These are phyloP conservation scores for Boletus reticulatus DNA, from an alignment of 768 basidiomycete genomes.

Conservation along the genomic window DNA sequence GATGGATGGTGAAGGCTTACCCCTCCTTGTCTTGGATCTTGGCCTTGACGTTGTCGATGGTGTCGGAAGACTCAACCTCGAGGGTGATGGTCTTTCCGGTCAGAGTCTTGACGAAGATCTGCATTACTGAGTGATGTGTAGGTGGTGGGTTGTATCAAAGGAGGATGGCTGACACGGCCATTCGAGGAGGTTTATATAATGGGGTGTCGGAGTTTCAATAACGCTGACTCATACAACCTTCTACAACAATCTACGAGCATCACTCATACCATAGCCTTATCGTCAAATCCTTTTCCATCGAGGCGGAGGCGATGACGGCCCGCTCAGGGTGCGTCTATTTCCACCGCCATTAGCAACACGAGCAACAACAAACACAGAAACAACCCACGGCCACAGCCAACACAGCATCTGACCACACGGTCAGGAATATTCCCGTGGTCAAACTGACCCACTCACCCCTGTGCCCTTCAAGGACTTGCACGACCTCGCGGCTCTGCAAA, in stretches of 20 bases:
- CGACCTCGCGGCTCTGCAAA: constrained; percentile 72
- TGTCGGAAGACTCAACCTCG: constrained; percentile 28
- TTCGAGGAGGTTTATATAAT: constrained; percentile 15
- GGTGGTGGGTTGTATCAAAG: constrained; percentile 5
- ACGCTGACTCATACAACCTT: constrained; percentile 10
- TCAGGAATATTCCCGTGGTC: not conserved
- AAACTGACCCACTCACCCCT: constrained; percentile 48
- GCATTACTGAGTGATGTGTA: constrained; percentile 16
- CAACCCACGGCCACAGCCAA: constrained; percentile 70
- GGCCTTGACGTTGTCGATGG: constrained; percentile 27
- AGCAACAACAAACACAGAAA: not conserved
- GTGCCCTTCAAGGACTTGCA: constrained; percentile 78
- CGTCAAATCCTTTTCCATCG: constrained; percentile 84
- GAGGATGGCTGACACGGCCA: not conserved
- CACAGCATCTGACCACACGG: constrained; percentile 47
- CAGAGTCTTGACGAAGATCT: constrained; percentile 86
- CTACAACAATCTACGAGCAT: constrained; percentile 6
- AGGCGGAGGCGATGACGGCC: constrained; percentile 81
- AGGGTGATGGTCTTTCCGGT: constrained; percentile 79
- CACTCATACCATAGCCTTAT: constrained; percentile 77
- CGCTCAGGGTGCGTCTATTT: constrained; percentile 72
- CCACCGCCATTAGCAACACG: constrained; percentile 7
- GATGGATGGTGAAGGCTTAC: not conserved
- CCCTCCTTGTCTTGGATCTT: constrained; percentile 78
- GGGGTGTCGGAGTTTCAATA: constrained; percentile 13